Percentiles rank a stretch among this genome's conserved stretches.
phyloP scores from a whole-genome alignment of 2,329 filamentous ascomycete genomes.

The Fusarium pseudograminearum region DNA sequence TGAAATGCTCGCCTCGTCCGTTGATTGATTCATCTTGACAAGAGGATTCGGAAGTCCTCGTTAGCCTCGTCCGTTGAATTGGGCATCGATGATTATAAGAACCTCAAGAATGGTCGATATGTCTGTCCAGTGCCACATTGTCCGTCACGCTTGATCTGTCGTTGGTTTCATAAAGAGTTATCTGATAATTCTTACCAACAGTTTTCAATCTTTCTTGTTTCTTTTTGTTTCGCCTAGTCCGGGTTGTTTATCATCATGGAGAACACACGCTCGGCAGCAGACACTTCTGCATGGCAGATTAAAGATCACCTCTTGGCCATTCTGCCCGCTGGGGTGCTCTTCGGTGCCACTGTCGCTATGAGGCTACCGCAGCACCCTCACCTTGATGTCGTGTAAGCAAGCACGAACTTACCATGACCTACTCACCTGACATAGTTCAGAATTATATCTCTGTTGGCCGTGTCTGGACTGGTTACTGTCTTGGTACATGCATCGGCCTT shows the following conservation, averaged over 20 bases:
- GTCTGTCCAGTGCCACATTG: conserved; percentile 2
- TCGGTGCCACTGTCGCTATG: conserved; percentile 34
- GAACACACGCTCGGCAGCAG: conserved; percentile 2
- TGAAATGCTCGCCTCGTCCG: not conserved
- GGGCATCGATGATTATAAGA: conserved; percentile 25
- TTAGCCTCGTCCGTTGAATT: conserved; percentile 14
- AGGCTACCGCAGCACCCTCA: conserved; percentile 23
- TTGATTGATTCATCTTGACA: not conserved
- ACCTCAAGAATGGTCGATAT: not conserved
- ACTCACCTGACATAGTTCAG: conserved; percentile 31
- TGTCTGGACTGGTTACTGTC: conserved; percentile 27
- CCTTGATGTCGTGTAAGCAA: conserved; percentile 36
- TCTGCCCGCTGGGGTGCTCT: conserved; percentile 34
- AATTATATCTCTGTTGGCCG: conserved; percentile 19
- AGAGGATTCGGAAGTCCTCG: not conserved
- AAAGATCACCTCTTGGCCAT: conserved; percentile 11
- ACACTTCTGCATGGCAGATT: not conserved
- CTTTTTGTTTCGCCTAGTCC: not conserved
- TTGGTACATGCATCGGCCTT: conserved; percentile 29
- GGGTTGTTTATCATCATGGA: conserved; percentile 8
- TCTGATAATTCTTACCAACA: not conserved
- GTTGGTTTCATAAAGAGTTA: not conserved
- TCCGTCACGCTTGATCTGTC: not conserved
- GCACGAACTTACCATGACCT: not conserved
- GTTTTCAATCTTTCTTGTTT: not conserved